Evolutionary conservation across 2,329 filamentous ascomycete species (phyloP).

Genomic region (Ceratocystis huliohia): DNA sequence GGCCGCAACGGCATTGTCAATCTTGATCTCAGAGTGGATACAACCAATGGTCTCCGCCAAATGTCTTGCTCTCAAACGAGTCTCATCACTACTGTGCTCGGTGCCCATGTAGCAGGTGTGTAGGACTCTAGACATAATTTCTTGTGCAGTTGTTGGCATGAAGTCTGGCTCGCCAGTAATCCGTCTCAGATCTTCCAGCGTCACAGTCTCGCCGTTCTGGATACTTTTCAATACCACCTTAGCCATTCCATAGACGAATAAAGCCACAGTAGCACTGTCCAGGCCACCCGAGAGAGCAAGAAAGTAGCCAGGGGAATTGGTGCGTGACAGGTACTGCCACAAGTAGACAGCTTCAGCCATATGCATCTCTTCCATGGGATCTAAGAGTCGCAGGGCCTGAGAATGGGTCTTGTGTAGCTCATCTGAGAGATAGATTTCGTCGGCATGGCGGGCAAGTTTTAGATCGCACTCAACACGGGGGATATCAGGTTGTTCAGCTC

Average conservation of each 20-base stretch:
- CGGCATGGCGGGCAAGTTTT: slow-evolving; percentile 23
- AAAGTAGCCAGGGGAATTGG: slow-evolving; percentile 38
- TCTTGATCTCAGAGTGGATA: slow-evolving; percentile 61
- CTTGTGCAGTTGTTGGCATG: slow-evolving; percentile 44
- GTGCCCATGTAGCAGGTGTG: slow-evolving; percentile 47
- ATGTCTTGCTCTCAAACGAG: slow-evolving; percentile 46
- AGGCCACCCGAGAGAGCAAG: slow-evolving; percentile 35
- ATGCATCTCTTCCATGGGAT: slow-evolving; percentile 28
- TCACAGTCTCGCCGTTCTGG: slow-evolving; percentile 26
- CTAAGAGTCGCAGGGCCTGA: slow-evolving; percentile 23
- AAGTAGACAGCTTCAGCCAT: slow-evolving; percentile 29
- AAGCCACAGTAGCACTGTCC: slow-evolving; percentile 25
- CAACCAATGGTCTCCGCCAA: slow-evolving; percentile 51
- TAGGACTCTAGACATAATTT: slow-evolving; percentile 36
- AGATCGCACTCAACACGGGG: slow-evolving; percentile 27
- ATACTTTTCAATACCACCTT: slow-evolving; percentile 43
- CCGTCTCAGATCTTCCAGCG: slow-evolving; percentile 25
- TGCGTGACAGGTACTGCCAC: slow-evolving; percentile 45
- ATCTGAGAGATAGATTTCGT: slow-evolving; percentile 27
- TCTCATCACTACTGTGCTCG: slow-evolving; percentile 45
- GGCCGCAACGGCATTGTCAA: slow-evolving; percentile 52
- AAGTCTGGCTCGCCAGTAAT: slow-evolving; percentile 26
- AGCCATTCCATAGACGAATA: slow-evolving; percentile 38
- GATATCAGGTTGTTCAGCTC: slow-evolving; percentile 32
- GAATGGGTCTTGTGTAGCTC: slow-evolving; percentile 23